These are phyloP conservation scores for Xylaria grammica DNA, from an alignment of 495 filamentous ascomycete species.

Conservation along the genomic window DNA sequence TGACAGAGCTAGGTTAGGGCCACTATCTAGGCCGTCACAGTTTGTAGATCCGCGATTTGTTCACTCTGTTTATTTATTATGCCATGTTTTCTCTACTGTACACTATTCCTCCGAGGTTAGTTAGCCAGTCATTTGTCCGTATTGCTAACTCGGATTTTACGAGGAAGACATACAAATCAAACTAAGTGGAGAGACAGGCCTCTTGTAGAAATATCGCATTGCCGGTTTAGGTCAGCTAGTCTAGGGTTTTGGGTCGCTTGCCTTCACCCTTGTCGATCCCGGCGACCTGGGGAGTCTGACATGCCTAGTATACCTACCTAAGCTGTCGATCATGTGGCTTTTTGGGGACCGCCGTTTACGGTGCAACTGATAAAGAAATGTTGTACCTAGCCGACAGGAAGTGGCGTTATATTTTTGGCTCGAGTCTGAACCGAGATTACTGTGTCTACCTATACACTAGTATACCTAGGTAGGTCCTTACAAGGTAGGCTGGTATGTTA, in stretches of 20 bases:
- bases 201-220: neutral
- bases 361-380: neutral
- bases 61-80: too few relatives aligned
- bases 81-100: too few relatives aligned
- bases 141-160: too few relatives aligned
- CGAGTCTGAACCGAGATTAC: neutral
- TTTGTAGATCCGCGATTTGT: too few relatives aligned
- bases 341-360: slow-evolving; percentile 4
- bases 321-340: slow-evolving; percentile 1
- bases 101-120: too few relatives aligned
- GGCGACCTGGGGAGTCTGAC: slow-evolving; percentile 14
- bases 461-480: neutral
- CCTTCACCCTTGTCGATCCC: neutral
- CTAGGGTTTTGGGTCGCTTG: neutral
- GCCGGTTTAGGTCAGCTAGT: neutral
- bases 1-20: too few relatives aligned
- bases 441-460: neutral
- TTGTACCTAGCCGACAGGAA: too few relatives aligned
- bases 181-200: too few relatives aligned
- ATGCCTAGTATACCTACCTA: too few relatives aligned
- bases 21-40: too few relatives aligned
- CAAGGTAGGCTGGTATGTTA: neutral
- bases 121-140: too few relatives aligned
- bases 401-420: neutral
- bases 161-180: too few relatives aligned